phyloP scores from a whole-genome alignment of 176 grass and related monocot species.

The Hyparrhenia diplandra region DNA sequence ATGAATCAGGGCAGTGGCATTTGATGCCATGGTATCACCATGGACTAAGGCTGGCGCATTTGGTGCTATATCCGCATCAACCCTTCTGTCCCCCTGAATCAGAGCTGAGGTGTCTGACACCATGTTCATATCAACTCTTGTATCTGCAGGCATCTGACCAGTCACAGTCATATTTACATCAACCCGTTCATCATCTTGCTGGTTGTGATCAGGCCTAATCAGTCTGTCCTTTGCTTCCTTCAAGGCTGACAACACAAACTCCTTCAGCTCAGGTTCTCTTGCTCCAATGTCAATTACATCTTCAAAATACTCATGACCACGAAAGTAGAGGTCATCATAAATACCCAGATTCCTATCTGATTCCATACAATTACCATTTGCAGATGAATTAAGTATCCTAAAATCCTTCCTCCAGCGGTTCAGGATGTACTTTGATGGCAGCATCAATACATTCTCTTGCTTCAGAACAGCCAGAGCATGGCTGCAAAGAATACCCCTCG shows the following conservation, averaged over 20 bases:
- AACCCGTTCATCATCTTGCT: constrained; percentile 37
- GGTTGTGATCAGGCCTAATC: constrained; percentile 28
- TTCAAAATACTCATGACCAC: constrained; percentile 62
- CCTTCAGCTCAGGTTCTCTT: constrained; percentile 77
- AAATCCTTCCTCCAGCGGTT: constrained; percentile 94
- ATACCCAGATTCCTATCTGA: constrained; percentile 33
- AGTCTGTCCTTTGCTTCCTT: constrained; percentile 74
- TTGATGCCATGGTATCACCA: constrained; percentile 39
- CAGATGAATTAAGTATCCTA: constrained; percentile 46
- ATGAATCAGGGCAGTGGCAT: constrained; percentile 18
- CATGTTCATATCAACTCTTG: constrained; percentile 53
- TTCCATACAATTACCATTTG: constrained; percentile 18
- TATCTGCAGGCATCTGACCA: constrained; percentile 27
- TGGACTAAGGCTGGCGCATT: constrained; percentile 28
- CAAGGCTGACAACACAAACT: constrained; percentile 73
- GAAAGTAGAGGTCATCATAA: constrained; percentile 63
- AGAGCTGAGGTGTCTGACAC: constrained; percentile 29
- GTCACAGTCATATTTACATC: constrained; percentile 54
- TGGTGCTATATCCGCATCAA: constrained; percentile 28
- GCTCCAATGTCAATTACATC: constrained; percentile 71
- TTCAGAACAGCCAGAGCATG: constrained; percentile 81
- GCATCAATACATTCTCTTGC: constrained; percentile 71
- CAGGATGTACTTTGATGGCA: constrained; percentile 79
- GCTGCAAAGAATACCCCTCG: constrained; percentile 87
- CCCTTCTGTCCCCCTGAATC: constrained; percentile 45